These are phyloP conservation scores for Niveomyces coronatus DNA, from an alignment of 2,329 filamentous ascomycete species.

Conservation along the genomic window DNA sequence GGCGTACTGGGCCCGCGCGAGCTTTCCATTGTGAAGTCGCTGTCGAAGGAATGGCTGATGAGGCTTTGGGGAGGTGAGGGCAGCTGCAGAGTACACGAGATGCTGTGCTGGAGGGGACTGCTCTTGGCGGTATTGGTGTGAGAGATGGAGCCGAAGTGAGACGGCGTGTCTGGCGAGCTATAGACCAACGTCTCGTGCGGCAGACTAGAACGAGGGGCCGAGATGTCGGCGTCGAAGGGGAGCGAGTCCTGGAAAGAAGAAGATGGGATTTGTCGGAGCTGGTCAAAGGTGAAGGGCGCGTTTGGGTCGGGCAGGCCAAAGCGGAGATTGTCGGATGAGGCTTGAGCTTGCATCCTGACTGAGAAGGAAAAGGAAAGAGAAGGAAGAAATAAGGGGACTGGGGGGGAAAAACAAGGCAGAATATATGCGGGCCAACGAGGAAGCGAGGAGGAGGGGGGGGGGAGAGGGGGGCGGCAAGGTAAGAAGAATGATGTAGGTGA, in stretches of 20 bases:
- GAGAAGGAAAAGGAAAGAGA: not conserved
- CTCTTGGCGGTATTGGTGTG: constrained; percentile 10
- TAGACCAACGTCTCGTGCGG: constrained; percentile 9
- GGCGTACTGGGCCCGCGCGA: constrained; percentile 27
- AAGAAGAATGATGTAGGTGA: too few relatives aligned
- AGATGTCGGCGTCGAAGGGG: constrained; percentile 35
- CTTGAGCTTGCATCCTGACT: constrained; percentile 5
- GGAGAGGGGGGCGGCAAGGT: not conserved
- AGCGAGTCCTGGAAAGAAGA: constrained; percentile 16
- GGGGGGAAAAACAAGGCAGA: constrained; percentile 3
- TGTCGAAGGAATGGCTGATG: constrained; percentile 29
- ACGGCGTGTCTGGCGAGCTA: constrained; percentile 9
- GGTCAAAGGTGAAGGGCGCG: constrained; percentile 9
- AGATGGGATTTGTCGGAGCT: constrained; percentile 4
- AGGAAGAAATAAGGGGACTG: too few relatives aligned
- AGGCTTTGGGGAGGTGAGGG: constrained; percentile 27
- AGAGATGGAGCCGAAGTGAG: constrained; percentile 5
- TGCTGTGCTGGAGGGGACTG: constrained; percentile 18
- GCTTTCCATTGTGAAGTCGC: constrained; percentile 24
- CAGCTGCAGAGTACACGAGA: constrained; percentile 28
- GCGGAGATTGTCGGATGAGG: constrained; percentile 4
- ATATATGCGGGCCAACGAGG: constrained; percentile 10
- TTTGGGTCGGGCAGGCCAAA: constrained; percentile 7
- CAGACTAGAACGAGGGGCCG: constrained; percentile 28
- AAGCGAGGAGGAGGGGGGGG: constrained; percentile 1